phyloP scores from a whole-genome alignment of 2,329 filamentous ascomycete genomes.

The Exophiala sideris region DNA sequence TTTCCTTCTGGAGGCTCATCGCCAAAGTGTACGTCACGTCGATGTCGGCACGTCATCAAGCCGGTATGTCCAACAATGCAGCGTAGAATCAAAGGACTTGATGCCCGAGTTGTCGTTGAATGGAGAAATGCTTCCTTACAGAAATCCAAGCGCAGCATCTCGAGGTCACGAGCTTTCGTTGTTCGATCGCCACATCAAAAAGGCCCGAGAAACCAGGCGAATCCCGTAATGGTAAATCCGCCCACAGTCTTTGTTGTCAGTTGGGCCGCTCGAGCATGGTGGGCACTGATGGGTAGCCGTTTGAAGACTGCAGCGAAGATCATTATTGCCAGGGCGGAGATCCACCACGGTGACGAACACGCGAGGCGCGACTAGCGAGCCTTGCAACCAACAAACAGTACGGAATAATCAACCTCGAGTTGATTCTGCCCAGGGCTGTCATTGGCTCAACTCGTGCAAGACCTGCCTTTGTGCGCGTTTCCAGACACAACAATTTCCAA shows the following conservation, averaged over 20 bases:
- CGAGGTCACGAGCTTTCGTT: slow-evolving; percentile 11
- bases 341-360: slow-evolving; percentile 10
- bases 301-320: slow-evolving; percentile 14
- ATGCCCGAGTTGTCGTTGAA: slow-evolving; percentile 14
- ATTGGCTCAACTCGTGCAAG: not conserved
- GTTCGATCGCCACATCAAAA: too few relatives aligned
- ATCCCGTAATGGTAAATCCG: too few relatives aligned
- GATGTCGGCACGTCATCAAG: slow-evolving; percentile 2
- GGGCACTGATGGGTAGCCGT: slow-evolving; percentile 8
- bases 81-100: slow-evolving; percentile 1
- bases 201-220: too few relatives aligned
- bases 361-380: slow-evolving; percentile 18
- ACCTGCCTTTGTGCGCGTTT: not conserved
- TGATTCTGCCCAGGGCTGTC: not conserved
- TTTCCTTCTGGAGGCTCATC: slow-evolving; percentile 8
- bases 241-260: too few relatives aligned
- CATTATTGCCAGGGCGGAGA: slow-evolving; percentile 10
- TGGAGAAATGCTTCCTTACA: not conserved
- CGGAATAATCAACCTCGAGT: not conserved
- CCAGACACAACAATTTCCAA: slow-evolving; percentile 1
- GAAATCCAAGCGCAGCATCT: slow-evolving; percentile 5
- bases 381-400: slow-evolving; percentile 1
- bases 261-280: not conserved
- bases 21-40: not conserved
- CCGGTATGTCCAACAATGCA: not conserved